Evolutionary conservation across 2,329 filamentous ascomycete genomes (phyloP), one percentile per base, ranked within the genome.

Genomic region (Chaetomium sp.): DNA sequence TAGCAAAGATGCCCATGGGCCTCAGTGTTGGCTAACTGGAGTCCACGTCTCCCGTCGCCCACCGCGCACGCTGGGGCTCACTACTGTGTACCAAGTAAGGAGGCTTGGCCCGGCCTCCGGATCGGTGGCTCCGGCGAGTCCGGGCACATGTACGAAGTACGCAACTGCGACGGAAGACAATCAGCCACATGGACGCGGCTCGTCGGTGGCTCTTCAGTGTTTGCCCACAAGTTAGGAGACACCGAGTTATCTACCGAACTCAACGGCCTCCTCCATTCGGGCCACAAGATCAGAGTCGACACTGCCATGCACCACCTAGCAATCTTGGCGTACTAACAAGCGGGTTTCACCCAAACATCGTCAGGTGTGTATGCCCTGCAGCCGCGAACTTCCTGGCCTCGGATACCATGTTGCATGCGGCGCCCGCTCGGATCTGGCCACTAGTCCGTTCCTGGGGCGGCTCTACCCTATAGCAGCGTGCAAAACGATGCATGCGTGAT

Each of bases 41-140:
- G 62, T 67, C 70, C 70, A 72, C 70, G 70, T 71, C 65, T 66
- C 60, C 51, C 35, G 45, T 65, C 51, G 63, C 59, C 57, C 61
- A 50, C 60, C 55, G 47, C 56, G 65, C 60, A 64, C 62, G 42
- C 12, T 31, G 57, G 57, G 57, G 61, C 35, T 55, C 8, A 31
- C 45, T 55, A n/a, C n/a, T n/a, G n/a, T n/a, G n/a, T n/a, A n/a
- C n/a, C n/a, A n/a, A n/a, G n/a, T n/a, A 29, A 29, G 6, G 60
- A 62, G 64, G 62, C 67, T 69, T 70, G 66, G 67, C 57, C 25
- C 13, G 50, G 53, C 25, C 42, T 50, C 58, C 62, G 67, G 67
- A 66, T 67, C 68, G 66, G 67, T 65, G 45, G 63, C 55, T 55
- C 65, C 69, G 66, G 67, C 64, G 45, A 62, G 53, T 55, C 65